phyloP scores from a whole-genome alignment of 1,284 basidiomycete genomes.

The Mycena sp. region DNA sequence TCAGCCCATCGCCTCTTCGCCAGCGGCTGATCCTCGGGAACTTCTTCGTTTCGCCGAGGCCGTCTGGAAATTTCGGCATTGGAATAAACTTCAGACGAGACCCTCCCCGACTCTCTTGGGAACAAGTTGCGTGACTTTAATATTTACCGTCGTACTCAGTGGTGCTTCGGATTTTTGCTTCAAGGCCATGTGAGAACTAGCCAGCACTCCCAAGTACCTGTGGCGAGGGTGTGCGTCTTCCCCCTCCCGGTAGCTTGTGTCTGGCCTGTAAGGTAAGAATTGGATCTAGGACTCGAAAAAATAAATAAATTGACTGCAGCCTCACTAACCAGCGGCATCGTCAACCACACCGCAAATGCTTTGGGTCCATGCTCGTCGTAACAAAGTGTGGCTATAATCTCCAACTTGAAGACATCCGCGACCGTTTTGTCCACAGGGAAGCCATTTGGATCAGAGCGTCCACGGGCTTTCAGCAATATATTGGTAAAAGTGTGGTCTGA shows the following conservation, averaged over 20 bases:
- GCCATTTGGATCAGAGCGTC: not conserved
- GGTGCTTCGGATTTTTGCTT: no score
- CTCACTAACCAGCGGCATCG: slow-evolving; percentile 7
- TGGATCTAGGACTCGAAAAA: not conserved
- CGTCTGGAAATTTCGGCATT: no score
- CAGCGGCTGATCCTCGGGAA: not conserved
- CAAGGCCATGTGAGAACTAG: no score
- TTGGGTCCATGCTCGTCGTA: not conserved
- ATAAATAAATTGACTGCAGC: not conserved
- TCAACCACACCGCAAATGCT: slow-evolving; percentile 5
- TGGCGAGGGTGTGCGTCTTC: no score
- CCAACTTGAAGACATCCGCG: slow-evolving; percentile 17
- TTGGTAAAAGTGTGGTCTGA: slow-evolving; percentile 17
- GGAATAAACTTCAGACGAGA: no score
- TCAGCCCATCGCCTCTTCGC: slow-evolving; percentile 15
- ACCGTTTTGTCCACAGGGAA: slow-evolving; percentile 6
- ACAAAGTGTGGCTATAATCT: slow-evolving; percentile 9
- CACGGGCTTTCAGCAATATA: slow-evolving; percentile 7
- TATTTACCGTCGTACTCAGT: no score
- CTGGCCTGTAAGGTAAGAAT: not conserved
- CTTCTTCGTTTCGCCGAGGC: not conserved
- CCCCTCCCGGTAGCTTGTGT: no score
- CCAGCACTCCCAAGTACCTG: no score
- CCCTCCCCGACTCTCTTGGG: no score
- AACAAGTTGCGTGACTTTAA: no score